Conservation (phyloP, 306 rosid genomes). For the Herpetospermum pedunculosum region DNA sequence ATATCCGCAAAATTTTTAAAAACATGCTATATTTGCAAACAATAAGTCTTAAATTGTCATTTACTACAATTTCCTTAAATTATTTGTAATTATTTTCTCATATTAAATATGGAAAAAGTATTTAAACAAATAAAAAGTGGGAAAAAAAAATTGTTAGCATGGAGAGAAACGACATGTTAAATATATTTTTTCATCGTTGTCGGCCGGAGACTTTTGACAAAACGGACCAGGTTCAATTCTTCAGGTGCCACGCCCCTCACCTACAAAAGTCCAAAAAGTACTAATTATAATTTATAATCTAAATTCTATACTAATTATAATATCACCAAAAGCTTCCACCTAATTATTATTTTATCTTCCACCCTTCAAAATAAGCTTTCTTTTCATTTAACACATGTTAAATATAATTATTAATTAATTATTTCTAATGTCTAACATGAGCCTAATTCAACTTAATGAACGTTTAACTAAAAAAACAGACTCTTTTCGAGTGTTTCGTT, state of each 20-base stretch:
- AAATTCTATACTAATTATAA: background rate
- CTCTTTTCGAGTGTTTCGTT: no score
- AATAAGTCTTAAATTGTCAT: no score
- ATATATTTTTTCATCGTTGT: constrained; percentile 1
- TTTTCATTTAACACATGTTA: background rate
- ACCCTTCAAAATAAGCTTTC: background rate
- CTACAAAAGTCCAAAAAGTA: background rate
- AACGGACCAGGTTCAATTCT: background rate
- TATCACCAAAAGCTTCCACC: background rate
- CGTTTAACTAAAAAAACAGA: no score
- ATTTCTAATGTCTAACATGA: no score
- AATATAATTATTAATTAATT: background rate
- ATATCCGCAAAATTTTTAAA: no score
- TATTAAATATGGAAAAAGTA: background rate
- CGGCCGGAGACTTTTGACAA: background rate
- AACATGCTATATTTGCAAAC: no score
- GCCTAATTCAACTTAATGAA: no score
- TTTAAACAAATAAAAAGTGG: background rate
- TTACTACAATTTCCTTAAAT: no score
- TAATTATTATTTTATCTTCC: background rate
- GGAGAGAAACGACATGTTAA: background rate
- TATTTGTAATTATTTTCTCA: no score
- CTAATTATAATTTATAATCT: background rate
- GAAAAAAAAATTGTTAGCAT: background rate
- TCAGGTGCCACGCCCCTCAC: background rate